A percentile compares a stretch with the other conserved stretches of the same genome.
These are phyloP conservation scores for Gypsophila paniculata DNA, from an alignment of 179 eudicot genomes.

Conservation along the genomic window DNA sequence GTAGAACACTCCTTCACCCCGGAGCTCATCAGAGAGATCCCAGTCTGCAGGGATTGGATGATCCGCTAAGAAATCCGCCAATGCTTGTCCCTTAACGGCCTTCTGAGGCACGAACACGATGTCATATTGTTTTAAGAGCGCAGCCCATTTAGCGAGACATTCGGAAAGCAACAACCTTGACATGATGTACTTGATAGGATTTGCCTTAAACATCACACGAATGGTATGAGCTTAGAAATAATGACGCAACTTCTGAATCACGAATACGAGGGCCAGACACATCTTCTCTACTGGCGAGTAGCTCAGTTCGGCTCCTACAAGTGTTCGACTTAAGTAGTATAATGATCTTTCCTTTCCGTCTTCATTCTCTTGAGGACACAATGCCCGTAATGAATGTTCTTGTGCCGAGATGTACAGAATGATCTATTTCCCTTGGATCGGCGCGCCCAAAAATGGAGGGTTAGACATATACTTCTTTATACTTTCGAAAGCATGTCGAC, in stretches of 20 bases:
- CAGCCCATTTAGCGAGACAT: neutral
- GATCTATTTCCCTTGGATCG: neutral
- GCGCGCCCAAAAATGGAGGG: neutral
- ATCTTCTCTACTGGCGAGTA: neutral
- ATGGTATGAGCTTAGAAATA: conserved; percentile 17
- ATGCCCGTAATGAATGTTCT: neutral
- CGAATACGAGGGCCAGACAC: conserved; percentile 18
- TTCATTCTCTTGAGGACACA: conserved; percentile 13
- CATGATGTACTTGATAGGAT: neutral
- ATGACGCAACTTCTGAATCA: conserved; percentile 15
- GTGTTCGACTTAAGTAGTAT: conserved; percentile 10
- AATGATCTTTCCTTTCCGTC: conserved; percentile 2
- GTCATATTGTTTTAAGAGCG: too few relatives aligned
- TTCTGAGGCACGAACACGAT: too few relatives aligned
- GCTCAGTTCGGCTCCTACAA: too few relatives aligned
- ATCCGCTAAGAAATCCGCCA: conserved; percentile 19
- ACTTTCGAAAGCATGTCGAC: neutral
- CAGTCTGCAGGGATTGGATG: too few relatives aligned
- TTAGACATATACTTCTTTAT: conserved; percentile 1
- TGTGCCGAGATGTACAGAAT: neutral
- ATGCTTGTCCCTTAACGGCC: too few relatives aligned
- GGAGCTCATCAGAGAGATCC: neutral
- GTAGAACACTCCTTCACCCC: neutral
- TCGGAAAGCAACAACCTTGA: conserved; percentile 3
- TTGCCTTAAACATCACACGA: neutral